phyloP scores from a whole-genome alignment of 352 stramenopile species.

The Phytophthora agathidicida region DNA sequence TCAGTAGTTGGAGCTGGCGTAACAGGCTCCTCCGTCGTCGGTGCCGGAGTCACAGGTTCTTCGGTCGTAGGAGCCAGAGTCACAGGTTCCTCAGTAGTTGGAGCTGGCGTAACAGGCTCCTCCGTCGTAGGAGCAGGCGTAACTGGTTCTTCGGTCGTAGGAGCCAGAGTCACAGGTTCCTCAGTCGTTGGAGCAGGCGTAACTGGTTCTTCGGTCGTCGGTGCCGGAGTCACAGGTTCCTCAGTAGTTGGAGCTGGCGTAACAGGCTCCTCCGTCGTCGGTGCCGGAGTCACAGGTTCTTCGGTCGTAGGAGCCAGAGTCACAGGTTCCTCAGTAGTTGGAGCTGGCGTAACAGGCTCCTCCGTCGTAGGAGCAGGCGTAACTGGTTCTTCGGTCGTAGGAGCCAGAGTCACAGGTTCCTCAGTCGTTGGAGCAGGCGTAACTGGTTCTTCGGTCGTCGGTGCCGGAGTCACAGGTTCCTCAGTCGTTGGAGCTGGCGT shows the following conservation, averaged over 20 bases:
- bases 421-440: background rate
- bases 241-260: background rate
- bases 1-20: conserved; percentile 8
- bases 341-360: background rate
- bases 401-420: background rate
- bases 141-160: background rate
- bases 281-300: conserved; percentile 2
- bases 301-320: background rate
- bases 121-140: background rate
- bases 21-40: background rate
- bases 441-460: background rate
- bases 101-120: background rate
- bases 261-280: background rate
- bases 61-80: background rate
- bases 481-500: background rate
- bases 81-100: background rate
- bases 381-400: background rate
- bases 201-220: conserved; percentile 2
- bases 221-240: background rate
- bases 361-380: background rate
- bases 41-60: background rate
- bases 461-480: background rate
- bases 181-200: background rate
- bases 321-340: background rate
- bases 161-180: background rate